Base-by-base conservation (phyloP, 2,329 filamentous ascomycete species). In the Microascus cirrosus region DNA sequence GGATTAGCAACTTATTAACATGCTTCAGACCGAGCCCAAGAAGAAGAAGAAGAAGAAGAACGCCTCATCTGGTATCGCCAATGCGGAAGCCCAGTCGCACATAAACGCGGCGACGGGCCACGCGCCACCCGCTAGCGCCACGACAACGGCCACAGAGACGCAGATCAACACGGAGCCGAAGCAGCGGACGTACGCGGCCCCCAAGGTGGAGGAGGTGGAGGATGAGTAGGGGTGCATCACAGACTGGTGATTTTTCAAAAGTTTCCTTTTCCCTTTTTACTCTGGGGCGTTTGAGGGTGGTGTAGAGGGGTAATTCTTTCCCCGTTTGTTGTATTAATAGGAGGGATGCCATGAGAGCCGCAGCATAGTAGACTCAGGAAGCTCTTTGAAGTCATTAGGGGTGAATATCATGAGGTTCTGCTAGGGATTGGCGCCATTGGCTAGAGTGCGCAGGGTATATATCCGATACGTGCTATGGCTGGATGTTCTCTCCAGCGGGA, bases 11-110 rank as follows among this genome's bases (percentile, higher is more conserved):
- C 25, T 68, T 68, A 70, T 69, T 22, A 63, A 65, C 56, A 71
- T 34, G 22, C 22, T 15, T 56, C 67, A 73, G 68, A 72, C 71
- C 35, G 73, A 73, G 64, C 69, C 70, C 39, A 74, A 74, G 67
- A 58, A 75, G 60, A 83, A 83, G 69, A 84, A 84, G 75, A 78
- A 78, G 71, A 83, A 81, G 71, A 80, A 78, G 70, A 65, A 71
- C 6, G 62, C 71, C 28, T 65, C 70, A 8, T 68, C 72, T 35
- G 69, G 69, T 45, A 66, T 64, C 20, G 62, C 58, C 22, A 65
- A 61, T 35, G 60, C 60, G 15, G 60, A 59, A 51, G 69, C 73
- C 8, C 73, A 74, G 56, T 65, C 73, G 2, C 68, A 76, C 48
- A 77, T 84, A 61, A 77, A 77, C 34, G 77, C 76, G 57, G 71